A percentile compares a stretch with the other conserved stretches of the same genome.
Conservation (phyloP, 768 basidiomycete genomes). For the Dictyophora rubrovolvata region DNA sequence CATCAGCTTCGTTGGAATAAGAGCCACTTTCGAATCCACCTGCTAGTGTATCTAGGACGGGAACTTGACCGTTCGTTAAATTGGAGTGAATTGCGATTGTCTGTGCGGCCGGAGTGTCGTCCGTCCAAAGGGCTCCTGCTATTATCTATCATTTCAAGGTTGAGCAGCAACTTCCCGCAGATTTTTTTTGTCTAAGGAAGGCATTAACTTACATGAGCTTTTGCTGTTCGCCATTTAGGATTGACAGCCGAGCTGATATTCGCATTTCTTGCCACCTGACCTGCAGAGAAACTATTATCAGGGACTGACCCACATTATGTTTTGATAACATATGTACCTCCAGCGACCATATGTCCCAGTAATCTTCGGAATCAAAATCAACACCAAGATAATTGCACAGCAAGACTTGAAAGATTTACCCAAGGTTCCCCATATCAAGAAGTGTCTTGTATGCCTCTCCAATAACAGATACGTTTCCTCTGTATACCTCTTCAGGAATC, state of each 20-base stretch:
- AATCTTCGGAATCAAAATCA: background rate
- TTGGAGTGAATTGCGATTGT: constrained; percentile 13
- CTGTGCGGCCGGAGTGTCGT: background rate
- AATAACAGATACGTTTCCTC: background rate
- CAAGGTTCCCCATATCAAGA: background rate
- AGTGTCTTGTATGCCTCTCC: background rate
- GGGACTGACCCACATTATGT: background rate
- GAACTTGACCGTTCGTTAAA: background rate
- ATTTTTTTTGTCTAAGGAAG: too few species aligned
- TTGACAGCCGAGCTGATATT: constrained; percentile 23
- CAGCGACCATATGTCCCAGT: constrained; percentile 8
- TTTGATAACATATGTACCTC: constrained; percentile 5
- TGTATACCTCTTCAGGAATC: background rate
- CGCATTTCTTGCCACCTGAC: constrained; percentile 26
- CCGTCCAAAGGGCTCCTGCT: too few species aligned
- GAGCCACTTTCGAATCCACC: constrained; percentile 17
- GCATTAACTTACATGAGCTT: constrained; percentile 27
- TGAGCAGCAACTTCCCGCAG: background rate
- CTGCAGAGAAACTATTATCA: constrained; percentile 7
- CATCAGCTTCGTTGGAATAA: constrained; percentile 27
- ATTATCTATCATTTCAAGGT: constrained; percentile 6
- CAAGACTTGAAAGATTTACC: background rate
- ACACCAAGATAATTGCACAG: background rate
- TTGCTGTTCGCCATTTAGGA: constrained; percentile 29
- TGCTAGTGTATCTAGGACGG: background rate